Evolutionary conservation across 768 basidiomycete genomes (phyloP).

Genomic region (Gloeostereum incarnatum): DNA sequence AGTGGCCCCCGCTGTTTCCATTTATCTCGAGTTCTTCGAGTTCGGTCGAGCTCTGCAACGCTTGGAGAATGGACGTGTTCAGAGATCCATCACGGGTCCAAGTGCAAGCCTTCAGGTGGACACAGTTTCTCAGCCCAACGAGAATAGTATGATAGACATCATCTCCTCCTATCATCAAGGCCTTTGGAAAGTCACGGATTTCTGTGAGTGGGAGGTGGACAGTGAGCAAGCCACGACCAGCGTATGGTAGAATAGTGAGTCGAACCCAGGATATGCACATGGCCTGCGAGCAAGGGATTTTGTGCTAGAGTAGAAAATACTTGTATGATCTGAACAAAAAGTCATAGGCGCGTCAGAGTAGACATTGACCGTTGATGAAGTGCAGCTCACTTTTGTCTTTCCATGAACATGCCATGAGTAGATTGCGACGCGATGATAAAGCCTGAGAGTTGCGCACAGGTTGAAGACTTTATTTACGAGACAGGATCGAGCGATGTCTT

Average conservation of each 20-base stretch:
- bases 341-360: neutral
- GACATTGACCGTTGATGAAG: conserved; percentile 1
- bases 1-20: conserved; percentile 48
- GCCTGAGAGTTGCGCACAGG: conserved; percentile 31
- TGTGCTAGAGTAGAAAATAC: conserved; percentile 54
- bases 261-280: conserved; percentile 50
- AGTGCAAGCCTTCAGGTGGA: conserved; percentile 50
- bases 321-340: conserved; percentile 37
- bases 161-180: conserved; percentile 20
- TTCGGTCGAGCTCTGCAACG: conserved; percentile 28
- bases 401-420: conserved; percentile 65
- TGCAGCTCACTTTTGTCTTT: conserved; percentile 60
- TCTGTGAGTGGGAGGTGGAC: conserved; percentile 27
- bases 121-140: conserved; percentile 49
- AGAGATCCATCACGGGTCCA: conserved; percentile 81
- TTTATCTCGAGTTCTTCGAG: conserved; percentile 64
- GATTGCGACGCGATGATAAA: conserved; percentile 54
- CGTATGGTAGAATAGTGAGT: neutral
- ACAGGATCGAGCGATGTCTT: conserved; percentile 40
- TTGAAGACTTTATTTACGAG: conserved; percentile 53
- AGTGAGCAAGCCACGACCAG: neutral
- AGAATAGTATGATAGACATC: conserved; percentile 30
- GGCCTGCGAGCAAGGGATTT: conserved; percentile 44
- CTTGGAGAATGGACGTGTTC: conserved; percentile 45
- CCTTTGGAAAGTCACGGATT: conserved; percentile 67